Conservation (phyloP, 2,329 filamentous ascomycete genomes). For the Nigrograna mackinnonii region DNA sequence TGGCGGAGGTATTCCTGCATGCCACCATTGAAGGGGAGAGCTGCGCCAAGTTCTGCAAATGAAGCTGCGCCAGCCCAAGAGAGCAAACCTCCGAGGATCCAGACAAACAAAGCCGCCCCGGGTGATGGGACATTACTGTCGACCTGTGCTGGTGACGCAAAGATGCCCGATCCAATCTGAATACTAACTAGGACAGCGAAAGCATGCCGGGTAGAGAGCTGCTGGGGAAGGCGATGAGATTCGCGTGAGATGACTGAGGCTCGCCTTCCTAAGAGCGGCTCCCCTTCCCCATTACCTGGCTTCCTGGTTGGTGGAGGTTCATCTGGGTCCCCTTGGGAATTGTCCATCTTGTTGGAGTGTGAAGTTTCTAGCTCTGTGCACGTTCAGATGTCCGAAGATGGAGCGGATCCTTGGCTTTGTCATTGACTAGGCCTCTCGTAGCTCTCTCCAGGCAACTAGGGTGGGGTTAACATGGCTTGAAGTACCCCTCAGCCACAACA, state of each 20-base stretch:
- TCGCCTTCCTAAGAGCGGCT: slow-evolving; percentile 27
- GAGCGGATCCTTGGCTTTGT: too few species aligned
- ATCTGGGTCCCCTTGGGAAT: too few species aligned
- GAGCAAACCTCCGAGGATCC: slow-evolving; percentile 64
- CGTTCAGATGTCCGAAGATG: too few species aligned
- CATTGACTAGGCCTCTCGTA: too few species aligned
- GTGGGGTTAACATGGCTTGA: too few species aligned
- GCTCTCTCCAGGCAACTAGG: too few species aligned
- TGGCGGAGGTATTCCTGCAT: slow-evolving; percentile 66
- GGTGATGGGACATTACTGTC: slow-evolving; percentile 67
- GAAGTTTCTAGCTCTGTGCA: too few species aligned
- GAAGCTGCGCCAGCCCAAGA: slow-evolving; percentile 68
- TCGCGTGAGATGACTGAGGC: slow-evolving; percentile 15
- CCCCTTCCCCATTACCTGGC: slow-evolving; percentile 17
- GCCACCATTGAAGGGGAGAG: slow-evolving; percentile 66
- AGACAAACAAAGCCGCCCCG: slow-evolving; percentile 60
- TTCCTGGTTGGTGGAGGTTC: too few species aligned
- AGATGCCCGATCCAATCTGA: slow-evolving; percentile 67
- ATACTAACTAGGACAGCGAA: slow-evolving; percentile 67
- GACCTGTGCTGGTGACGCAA: slow-evolving; percentile 66
- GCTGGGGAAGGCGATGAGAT: slow-evolving; percentile 19
- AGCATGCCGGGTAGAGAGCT: slow-evolving; percentile 40
- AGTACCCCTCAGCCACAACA: too few species aligned
- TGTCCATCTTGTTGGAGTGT: too few species aligned
- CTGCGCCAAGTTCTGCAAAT: slow-evolving; percentile 65